Evolutionary conservation across 2,329 filamentous ascomycete species (phyloP).

Genomic region (Remersonia thermophila): DNA sequence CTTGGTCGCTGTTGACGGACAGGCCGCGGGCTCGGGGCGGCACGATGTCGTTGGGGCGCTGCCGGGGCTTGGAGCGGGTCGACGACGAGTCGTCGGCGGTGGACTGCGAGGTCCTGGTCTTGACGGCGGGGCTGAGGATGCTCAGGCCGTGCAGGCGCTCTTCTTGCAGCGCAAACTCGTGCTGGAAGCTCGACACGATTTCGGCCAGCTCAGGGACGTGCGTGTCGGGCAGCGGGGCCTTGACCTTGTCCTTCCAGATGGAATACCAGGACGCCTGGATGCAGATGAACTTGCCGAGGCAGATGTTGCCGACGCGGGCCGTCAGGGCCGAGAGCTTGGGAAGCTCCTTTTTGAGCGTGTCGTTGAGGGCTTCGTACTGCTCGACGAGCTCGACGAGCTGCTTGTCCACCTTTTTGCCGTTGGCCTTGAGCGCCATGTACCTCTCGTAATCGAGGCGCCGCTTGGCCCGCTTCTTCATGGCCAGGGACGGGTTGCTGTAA

Average conservation of each 20-base stretch:
- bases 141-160: constrained; percentile 57
- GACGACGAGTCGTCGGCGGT: constrained; percentile 44
- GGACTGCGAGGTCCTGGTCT: constrained; percentile 43
- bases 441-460: constrained; percentile 81
- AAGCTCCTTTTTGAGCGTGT: constrained; percentile 84
- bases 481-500: constrained; percentile 71
- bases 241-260: constrained; percentile 74
- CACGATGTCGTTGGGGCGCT: constrained; percentile 33
- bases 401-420: constrained; percentile 76
- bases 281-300: constrained; percentile 70
- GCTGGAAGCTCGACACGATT: constrained; percentile 65
- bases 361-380: constrained; percentile 82
- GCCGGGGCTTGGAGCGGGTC: constrained; percentile 31
- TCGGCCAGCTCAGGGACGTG: constrained; percentile 57
- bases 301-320: constrained; percentile 71
- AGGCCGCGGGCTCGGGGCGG: constrained; percentile 43
- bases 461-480: constrained; percentile 92
- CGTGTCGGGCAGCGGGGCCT: constrained; percentile 54
- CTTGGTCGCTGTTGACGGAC: constrained; percentile 50
- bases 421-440: constrained; percentile 62
- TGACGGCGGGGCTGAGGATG: constrained; percentile 62
- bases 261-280: constrained; percentile 75
- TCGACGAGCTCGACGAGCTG: constrained; percentile 75
- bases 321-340: constrained; percentile 73
- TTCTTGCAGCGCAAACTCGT: constrained; percentile 67